phyloP scores from a whole-genome alignment of 148 eudicot genomes.

The Vaccinium myrtillus region DNA sequence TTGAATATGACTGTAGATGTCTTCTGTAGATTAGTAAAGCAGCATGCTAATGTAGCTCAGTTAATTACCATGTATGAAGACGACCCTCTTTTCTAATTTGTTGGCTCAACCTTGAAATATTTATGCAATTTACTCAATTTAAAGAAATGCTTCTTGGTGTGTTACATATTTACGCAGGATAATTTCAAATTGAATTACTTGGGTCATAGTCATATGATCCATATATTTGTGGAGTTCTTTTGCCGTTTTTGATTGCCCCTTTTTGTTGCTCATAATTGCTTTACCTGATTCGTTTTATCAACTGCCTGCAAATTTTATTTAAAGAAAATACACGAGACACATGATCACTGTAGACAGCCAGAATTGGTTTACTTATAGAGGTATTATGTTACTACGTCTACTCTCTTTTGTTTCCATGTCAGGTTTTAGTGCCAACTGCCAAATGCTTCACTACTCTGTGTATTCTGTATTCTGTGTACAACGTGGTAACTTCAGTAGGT shows the following conservation, averaged over 20 bases:
- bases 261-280: not conserved
- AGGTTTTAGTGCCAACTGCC: not conserved
- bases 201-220: not conserved
- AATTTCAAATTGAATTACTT: not conserved
- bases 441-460: not conserved
- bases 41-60: conserved; percentile 82
- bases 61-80: conserved; percentile 69
- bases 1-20: conserved; percentile 90
- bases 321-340: not conserved
- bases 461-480: not conserved
- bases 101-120: not conserved
- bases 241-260: not conserved
- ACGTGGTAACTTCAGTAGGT: not conserved
- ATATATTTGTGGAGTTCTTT: not conserved
- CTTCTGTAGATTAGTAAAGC: conserved; percentile 96
- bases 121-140: conserved; percentile 4
- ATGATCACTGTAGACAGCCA: not conserved
- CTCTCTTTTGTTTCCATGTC: not conserved
- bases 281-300: not conserved
- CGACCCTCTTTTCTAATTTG: conserved; percentile 17
- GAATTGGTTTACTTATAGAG: not conserved
- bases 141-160: not conserved
- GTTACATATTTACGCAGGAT: not conserved
- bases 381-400: not conserved
- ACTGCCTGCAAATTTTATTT: not conserved